Evolutionary conservation across 108 stramenopile genomes (phyloP).

Genomic region (Nannochloropsis gaditana): DNA sequence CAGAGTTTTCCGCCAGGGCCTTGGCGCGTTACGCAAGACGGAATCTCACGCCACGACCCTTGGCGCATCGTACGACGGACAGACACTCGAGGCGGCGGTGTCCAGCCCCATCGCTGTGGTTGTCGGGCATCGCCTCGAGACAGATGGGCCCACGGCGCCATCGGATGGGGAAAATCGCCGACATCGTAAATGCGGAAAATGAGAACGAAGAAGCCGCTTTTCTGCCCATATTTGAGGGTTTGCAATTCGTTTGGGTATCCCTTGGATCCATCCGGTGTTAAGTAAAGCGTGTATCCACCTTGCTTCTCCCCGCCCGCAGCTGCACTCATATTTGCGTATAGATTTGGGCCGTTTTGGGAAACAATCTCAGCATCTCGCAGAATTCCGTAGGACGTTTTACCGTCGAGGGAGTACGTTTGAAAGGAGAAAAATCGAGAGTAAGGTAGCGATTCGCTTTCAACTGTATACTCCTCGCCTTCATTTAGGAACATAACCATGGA

Average conservation of each 20-base stretch:
- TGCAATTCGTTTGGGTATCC: background rate
- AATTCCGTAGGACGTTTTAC: background rate
- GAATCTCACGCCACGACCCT: background rate
- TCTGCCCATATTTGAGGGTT: background rate
- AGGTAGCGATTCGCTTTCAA: background rate
- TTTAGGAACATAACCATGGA: slow-evolving; percentile 16
- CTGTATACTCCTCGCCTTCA: background rate
- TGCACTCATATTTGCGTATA: background rate
- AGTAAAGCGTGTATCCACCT: slow-evolving; percentile 11
- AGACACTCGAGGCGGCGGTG: background rate
- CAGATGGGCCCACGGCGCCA: background rate
- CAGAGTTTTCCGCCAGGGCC: background rate
- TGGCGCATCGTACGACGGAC: background rate
- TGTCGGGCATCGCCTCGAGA: background rate
- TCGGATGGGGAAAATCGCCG: background rate
- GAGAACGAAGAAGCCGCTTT: slow-evolving; percentile 1
- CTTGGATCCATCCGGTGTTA: background rate
- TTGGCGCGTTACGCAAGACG: background rate
- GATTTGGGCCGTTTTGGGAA: background rate
- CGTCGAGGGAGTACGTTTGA: background rate
- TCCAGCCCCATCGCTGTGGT: slow-evolving; percentile 4
- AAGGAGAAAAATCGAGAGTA: background rate
- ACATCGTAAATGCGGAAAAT: slow-evolving; percentile 2
- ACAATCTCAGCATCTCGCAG: background rate
- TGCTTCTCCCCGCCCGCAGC: slow-evolving; percentile 9